A percentile compares a stretch with the other conserved stretches of the same genome.
Conservation (phyloP, 2,329 filamentous ascomycete genomes). For the Lecanicillium sp. region DNA sequence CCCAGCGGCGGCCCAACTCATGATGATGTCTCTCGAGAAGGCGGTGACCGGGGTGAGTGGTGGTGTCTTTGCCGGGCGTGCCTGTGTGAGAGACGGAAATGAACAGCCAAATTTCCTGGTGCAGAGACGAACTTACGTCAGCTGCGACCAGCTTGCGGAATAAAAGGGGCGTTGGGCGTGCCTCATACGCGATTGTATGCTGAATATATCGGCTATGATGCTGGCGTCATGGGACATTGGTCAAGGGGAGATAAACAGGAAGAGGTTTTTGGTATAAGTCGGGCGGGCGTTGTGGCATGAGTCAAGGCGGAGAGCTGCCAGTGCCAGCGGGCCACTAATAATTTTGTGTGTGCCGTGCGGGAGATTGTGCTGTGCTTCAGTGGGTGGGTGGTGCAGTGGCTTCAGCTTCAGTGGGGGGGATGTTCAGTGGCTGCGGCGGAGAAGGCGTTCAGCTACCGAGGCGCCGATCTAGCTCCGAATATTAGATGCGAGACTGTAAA, state of each 20-base stretch:
- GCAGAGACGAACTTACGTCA: conserved; percentile 3
- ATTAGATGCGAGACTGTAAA: no score
- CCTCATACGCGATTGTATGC: not conserved
- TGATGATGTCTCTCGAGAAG: conserved; percentile 22
- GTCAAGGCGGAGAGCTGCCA: no score
- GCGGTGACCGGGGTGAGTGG: conserved; percentile 16
- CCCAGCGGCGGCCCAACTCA: conserved; percentile 36
- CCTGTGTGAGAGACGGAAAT: not conserved
- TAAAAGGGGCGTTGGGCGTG: not conserved
- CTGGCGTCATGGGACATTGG: not conserved
- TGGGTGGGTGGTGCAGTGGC: not conserved
- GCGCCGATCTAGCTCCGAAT: conserved; percentile 13
- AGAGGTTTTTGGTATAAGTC: conserved; percentile 3
- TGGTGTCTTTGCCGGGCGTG: not conserved
- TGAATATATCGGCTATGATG: not conserved
- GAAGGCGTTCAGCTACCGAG: conserved; percentile 5
- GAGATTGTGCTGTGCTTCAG: not conserved
- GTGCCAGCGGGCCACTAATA: conserved; percentile 6
- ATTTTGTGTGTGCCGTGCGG: not conserved
- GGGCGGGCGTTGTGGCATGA: conserved; percentile 9
- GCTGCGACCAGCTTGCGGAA: conserved; percentile 9
- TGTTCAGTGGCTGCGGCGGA: not conserved
- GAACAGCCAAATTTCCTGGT: not conserved
- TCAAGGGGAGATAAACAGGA: not conserved
- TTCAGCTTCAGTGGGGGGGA: no score